phyloP scores from a whole-genome alignment of 257 asterid genomes.

The Echium plantagineum region DNA sequence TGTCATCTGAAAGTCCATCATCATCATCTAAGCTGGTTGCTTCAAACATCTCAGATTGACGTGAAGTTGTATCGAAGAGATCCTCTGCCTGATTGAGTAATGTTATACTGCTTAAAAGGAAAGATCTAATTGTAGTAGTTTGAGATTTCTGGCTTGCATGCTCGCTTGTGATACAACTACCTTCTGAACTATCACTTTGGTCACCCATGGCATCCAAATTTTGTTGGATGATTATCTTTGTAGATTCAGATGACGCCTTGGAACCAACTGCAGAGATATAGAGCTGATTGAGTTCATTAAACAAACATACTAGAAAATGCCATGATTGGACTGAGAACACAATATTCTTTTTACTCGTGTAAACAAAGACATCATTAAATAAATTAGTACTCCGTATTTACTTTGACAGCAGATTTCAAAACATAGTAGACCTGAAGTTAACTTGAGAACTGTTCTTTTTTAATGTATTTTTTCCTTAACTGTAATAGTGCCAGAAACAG shows the following conservation, averaged over 20 bases:
- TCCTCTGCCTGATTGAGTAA: conserved; percentile 20
- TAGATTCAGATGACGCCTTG: conserved; percentile 16
- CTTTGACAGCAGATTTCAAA: neutral
- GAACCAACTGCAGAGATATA: conserved; percentile 29
- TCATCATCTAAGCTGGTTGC: conserved; percentile 2
- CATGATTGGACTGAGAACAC: neutral
- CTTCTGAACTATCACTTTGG: conserved; percentile 1
- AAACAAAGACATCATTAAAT: neutral
- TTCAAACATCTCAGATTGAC: conserved; percentile 3
- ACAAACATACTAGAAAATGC: neutral
- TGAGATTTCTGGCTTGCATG: conserved; percentile 11
- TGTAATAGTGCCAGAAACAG: too few relatives aligned
- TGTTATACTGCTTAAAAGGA: conserved; percentile 25
- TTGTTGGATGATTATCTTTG: conserved; percentile 8
- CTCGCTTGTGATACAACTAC: conserved; percentile 3
- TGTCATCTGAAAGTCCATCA: conserved; percentile 6
- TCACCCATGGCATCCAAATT: conserved; percentile 5
- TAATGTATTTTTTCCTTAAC: too few relatives aligned
- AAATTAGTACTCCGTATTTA: too few relatives aligned
- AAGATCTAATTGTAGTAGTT: conserved; percentile 10
- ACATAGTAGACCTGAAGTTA: too few relatives aligned
- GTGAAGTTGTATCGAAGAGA: conserved; percentile 16
- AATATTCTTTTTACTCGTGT: neutral
- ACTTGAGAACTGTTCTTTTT: too few relatives aligned
- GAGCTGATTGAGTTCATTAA: conserved; percentile 1